Evolutionary conservation across 305 asterid genomes (phyloP).

Genomic region (Fraxinus greggii): DNA sequence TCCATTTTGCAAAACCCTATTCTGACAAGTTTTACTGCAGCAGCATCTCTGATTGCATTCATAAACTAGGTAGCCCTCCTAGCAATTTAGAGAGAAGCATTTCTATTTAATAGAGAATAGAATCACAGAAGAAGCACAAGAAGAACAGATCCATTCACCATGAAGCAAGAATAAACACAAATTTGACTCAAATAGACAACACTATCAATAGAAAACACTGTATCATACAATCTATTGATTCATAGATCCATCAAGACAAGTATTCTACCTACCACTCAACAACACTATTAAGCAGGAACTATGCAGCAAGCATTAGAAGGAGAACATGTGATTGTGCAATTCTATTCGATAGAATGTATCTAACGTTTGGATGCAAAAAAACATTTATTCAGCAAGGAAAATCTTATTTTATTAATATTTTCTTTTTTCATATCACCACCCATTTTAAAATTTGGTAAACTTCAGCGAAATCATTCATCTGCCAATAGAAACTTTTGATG

Average conservation of each 20-base stretch:
- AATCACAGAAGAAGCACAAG: conserved; percentile 10
- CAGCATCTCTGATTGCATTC: conserved; percentile 90
- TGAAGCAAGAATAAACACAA: conserved; percentile 8
- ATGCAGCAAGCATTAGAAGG: neutral
- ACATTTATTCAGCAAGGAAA: neutral
- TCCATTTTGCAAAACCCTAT: conserved; percentile 95
- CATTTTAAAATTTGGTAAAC: neutral
- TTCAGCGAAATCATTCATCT: neutral
- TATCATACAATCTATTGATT: neutral
- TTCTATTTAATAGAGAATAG: conserved; percentile 2
- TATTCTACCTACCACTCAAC: neutral
- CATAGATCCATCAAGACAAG: conserved; percentile 7
- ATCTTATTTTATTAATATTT: neutral
- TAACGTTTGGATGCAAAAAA: neutral
- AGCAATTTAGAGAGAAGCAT: conserved; percentile 30
- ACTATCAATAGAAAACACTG: neutral
- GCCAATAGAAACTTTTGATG: neutral
- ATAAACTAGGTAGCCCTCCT: conserved; percentile 97
- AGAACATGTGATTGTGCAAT: neutral
- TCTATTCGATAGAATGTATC: neutral
- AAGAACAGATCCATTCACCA: neutral
- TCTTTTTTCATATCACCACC: neutral
- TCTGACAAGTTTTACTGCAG: conserved; percentile 76
- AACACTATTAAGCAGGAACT: conserved; percentile 18
- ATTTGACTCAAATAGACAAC: conserved; percentile 11